Conservation (phyloP, 2,329 filamentous ascomycete species). For the Gnomoniopsis sp. region DNA sequence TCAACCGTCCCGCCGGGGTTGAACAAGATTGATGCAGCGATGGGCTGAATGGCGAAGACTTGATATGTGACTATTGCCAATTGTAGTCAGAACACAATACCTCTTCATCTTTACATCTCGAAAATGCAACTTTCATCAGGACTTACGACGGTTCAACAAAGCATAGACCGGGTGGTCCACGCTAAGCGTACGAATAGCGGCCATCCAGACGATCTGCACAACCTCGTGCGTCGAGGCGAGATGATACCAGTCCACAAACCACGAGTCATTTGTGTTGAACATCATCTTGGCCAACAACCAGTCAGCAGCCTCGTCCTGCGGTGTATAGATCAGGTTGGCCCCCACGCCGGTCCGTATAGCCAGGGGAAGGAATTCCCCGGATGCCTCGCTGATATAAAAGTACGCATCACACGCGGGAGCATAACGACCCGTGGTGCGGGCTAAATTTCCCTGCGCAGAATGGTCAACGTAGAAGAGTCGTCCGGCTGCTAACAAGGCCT, state of each 20-base stretch:
- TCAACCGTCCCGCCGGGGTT: constrained; percentile 28
- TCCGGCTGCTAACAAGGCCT: constrained; percentile 30
- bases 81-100: too few species aligned
- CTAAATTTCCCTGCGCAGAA: constrained; percentile 30
- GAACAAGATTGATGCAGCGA: constrained; percentile 26
- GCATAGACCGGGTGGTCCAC: constrained; percentile 40
- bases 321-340: constrained; percentile 42
- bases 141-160: constrained; percentile 29
- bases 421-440: constrained; percentile 27
- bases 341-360: constrained; percentile 45
- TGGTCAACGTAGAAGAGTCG: constrained; percentile 43
- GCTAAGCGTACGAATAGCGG: constrained; percentile 42
- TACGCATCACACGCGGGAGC: constrained; percentile 41
- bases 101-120: too few species aligned
- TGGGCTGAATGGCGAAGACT: constrained; percentile 28
- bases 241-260: constrained; percentile 39
- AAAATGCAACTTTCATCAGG: too few species aligned
- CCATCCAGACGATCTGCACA: constrained; percentile 39
- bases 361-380: constrained; percentile 42
- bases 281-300: constrained; percentile 50
- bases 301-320: constrained; percentile 39
- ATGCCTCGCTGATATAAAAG: constrained; percentile 40
- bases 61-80: constrained; percentile 26
- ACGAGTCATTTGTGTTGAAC: constrained; percentile 46
- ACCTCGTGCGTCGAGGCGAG: constrained; percentile 41